Evolutionary conservation across 1,139 yeast species (phyloP), one percentile per base, ranked within the genome.

Genomic region (Yamadazyma sp.): DNA sequence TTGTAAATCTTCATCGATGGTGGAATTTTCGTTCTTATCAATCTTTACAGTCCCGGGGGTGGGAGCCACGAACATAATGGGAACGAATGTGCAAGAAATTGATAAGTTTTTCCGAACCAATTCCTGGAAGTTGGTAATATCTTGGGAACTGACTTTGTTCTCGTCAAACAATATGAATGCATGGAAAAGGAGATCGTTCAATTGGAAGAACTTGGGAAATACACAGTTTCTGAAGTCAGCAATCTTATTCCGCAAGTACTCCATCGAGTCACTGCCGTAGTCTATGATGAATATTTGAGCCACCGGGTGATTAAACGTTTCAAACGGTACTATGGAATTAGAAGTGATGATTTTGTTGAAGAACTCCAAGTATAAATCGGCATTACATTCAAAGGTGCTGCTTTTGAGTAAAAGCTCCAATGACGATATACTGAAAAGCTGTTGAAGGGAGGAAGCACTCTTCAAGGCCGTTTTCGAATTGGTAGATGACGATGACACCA

Each of bases 251-350:
- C 70, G 50, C 28, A 81, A 57, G 5, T 66, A 57, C 11, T 76
- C 82, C 2, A 80, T 52, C 1, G 82, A 66, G 44, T 80, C 82
- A 10, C 52, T 46, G 10, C 64, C 64, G 35, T 44, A 61, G 41
- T 84, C 73, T 3, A 90, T 69, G 4, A 85, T 83, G 38, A 89
- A 72, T 13, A 90, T 61, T 37, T 90, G 87, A 1, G 89, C 76
- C 1, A 89, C 77, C 0, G 98, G 97, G 56, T 92, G 97, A 50
- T 87, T 84, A 56, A 90, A 84, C 2, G 92, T 82, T 57, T 92
- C 97, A 57, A 87, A 89, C 1, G 95, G 84, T 2, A 88, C 80
- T 5, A 86, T 67, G 17, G 74, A 73, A 26, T 78, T 73, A 11
- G 85, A 72, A 0, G 90, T 72, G 17, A 86, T 67, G 20, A 86